Conservation (phyloP, 2,329 filamentous ascomycete species). For the Aaosphaeria arxii region DNA sequence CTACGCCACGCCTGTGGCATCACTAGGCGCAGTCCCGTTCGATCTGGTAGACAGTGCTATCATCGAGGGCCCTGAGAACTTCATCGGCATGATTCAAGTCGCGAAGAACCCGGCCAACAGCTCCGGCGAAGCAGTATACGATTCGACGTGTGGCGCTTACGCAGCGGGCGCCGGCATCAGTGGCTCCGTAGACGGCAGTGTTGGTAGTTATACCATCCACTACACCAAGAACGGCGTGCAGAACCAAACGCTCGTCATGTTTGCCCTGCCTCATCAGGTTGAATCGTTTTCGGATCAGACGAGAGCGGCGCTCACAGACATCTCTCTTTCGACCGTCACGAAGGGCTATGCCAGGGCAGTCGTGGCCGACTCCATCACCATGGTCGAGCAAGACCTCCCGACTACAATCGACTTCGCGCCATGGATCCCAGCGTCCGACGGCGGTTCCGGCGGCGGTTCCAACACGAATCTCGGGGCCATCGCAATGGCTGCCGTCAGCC, state of each 20-base stretch:
- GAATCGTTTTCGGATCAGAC: conserved; percentile 67
- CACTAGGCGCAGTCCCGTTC: conserved; percentile 60
- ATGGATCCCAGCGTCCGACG: conserved; percentile 58
- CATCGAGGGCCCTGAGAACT: conserved; percentile 64
- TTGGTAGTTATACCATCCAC: conserved; percentile 69
- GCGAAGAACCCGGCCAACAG: conserved; percentile 66
- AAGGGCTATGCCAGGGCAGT: conserved; percentile 81
- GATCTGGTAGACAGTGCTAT: conserved; percentile 63
- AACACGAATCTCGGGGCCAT: conserved; percentile 40
- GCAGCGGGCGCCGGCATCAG: conserved; percentile 57
- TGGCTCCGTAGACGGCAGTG: conserved; percentile 40
- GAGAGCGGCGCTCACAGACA: conserved; percentile 44
- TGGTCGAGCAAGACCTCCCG: conserved; percentile 70
- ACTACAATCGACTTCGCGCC: conserved; percentile 74
- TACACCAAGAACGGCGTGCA: conserved; percentile 68
- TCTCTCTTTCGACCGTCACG: conserved; percentile 75
- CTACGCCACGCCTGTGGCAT: conserved; percentile 65
- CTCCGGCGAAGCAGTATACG: conserved; percentile 66
- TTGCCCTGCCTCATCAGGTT: conserved; percentile 83
- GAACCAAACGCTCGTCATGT: conserved; percentile 69
- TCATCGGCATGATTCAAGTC: conserved; percentile 77
- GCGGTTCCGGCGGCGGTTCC: conserved; percentile 35
- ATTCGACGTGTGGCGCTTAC: conserved; percentile 74
- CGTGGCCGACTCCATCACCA: conserved; percentile 51
- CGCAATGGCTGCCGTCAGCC: conserved; percentile 58